phyloP scores from a whole-genome alignment of 148 eudicot genomes.

The Drosera capensis region DNA sequence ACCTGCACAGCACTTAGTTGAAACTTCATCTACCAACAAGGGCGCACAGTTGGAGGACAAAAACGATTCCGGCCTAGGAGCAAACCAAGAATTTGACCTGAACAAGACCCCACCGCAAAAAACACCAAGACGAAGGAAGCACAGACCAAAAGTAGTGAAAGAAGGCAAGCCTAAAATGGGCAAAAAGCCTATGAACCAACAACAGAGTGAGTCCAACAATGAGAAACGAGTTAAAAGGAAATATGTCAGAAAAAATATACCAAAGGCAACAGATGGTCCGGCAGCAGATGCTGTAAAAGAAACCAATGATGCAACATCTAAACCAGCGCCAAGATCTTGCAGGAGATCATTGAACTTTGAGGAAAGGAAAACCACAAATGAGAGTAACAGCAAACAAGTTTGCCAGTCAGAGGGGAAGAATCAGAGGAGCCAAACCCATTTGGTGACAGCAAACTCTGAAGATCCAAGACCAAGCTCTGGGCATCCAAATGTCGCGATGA shows the following conservation, averaged over 20 bases:
- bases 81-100: conserved; percentile 22
- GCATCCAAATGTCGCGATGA: too few relatives aligned
- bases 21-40: conserved; percentile 17
- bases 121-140: conserved; percentile 44
- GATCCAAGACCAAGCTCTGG: conserved; percentile 1
- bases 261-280: conserved; percentile 8
- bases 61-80: conserved; percentile 11
- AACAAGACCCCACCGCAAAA: conserved; percentile 40
- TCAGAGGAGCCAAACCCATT: conserved; percentile 3
- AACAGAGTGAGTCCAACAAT: conserved; percentile 9
- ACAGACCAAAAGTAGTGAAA: conserved; percentile 41
- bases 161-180: conserved; percentile 45
- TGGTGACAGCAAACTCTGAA: conserved; percentile 15
- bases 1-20: conserved; percentile 14
- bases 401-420: conserved; percentile 7
- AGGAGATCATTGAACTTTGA: conserved; percentile 33
- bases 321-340: conserved; percentile 23
- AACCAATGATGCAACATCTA: conserved; percentile 6
- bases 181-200: conserved; percentile 19
- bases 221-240: conserved; percentile 33
- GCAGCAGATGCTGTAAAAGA: conserved; percentile 5
- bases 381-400: conserved; percentile 6
- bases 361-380: conserved; percentile 8
- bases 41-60: conserved; percentile 12
- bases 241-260: conserved; percentile 34